Evolutionary conservation across 176 grass and related monocot genomes (phyloP).

Genomic region (Urochloa ruziziensis): DNA sequence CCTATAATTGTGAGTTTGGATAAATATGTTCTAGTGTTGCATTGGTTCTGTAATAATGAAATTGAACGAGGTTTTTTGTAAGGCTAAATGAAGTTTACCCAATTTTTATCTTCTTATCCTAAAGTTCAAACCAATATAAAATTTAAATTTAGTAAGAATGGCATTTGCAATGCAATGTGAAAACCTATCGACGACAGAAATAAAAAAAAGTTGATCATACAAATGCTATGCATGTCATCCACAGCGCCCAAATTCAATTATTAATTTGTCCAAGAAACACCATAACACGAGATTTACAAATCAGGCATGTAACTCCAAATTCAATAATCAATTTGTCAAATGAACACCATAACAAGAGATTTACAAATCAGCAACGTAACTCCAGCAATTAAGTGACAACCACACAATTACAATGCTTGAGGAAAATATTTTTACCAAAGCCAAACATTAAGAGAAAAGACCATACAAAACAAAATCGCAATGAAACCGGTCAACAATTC

Average conservation of each 20-base stretch:
- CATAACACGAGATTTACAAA: no score
- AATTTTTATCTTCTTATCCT: not conserved
- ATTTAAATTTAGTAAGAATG: not conserved
- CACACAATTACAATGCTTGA: not conserved
- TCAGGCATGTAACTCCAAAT: no score
- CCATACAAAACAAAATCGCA: not conserved
- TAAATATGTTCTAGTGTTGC: no score
- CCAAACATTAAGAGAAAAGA: not conserved
- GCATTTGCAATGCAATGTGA: not conserved
- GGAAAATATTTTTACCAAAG: not conserved
- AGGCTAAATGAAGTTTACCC: not conserved
- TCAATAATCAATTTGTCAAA: not conserved
- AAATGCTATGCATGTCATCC: not conserved
- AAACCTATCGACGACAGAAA: not conserved
- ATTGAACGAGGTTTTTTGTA: no score
- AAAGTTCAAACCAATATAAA: not conserved
- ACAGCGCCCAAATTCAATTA: not conserved
- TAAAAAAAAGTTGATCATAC: not conserved
- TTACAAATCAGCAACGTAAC: not conserved
- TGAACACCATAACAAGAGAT: no score
- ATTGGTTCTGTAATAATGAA: no score
- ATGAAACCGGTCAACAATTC: not conserved
- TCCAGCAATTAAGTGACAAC: not conserved
- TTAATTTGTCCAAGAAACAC: no score
- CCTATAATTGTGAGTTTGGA: no score